Percentiles rank a stretch among this genome's conserved stretches.
Evolutionary conservation across 352 stramenopile species (phyloP).

Genomic region (Phytophthora palmivora): DNA sequence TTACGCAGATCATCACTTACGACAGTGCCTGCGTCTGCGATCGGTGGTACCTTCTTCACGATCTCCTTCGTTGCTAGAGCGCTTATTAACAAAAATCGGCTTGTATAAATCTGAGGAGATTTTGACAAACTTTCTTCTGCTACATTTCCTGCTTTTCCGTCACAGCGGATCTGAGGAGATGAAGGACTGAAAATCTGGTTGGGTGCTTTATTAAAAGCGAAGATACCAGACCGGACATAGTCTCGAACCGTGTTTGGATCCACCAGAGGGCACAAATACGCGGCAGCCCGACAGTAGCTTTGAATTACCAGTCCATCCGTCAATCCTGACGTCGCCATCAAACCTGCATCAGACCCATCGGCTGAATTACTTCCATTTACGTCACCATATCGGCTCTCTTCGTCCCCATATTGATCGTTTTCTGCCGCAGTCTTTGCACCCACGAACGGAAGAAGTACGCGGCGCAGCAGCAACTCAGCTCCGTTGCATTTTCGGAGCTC

Average conservation of each 20-base stretch:
- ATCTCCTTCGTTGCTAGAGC: slow-evolving; percentile 75
- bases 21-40: slow-evolving; percentile 43
- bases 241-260: slow-evolving; percentile 48
- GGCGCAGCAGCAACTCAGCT: slow-evolving; percentile 59
- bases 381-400: slow-evolving; percentile 61
- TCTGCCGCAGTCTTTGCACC: slow-evolving; percentile 60
- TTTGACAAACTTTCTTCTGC: slow-evolving; percentile 7
- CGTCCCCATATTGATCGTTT: slow-evolving; percentile 77
- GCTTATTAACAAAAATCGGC: slow-evolving; percentile 74
- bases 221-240: slow-evolving; percentile 80
- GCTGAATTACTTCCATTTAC: slow-evolving; percentile 10
- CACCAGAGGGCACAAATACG: slow-evolving; percentile 73
- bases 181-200: slow-evolving; percentile 13
- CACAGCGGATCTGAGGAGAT: slow-evolving; percentile 18
- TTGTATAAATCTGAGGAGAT: slow-evolving; percentile 45
- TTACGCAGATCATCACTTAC: slow-evolving; percentile 52
- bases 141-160: slow-evolving; percentile 16
- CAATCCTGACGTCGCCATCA: slow-evolving; percentile 40
- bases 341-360: slow-evolving; percentile 12
- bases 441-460: slow-evolving; percentile 70
- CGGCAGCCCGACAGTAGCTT: slow-evolving; percentile 75
- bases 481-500: slow-evolving; percentile 76
- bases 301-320: slow-evolving; percentile 71
- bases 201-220: slow-evolving; percentile 48
- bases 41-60: slow-evolving; percentile 63